Percentiles rank a stretch among this genome's conserved stretches.
Conservation (phyloP, 352 stramenopile genomes). For the Phytopythium litorale region DNA sequence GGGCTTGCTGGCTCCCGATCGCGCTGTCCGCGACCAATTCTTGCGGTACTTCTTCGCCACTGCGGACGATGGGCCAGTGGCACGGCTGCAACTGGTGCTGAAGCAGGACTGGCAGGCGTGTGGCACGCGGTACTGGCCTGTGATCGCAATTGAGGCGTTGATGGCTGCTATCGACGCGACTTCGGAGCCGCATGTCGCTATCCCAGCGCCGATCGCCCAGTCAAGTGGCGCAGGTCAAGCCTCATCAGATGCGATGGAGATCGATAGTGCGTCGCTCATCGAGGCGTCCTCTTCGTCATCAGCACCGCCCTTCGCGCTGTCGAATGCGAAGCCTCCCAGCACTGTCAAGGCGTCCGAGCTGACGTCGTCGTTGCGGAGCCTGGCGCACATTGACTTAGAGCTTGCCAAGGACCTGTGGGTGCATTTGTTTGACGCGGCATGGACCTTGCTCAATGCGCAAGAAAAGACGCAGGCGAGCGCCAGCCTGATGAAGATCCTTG, state of each 20-base stretch:
- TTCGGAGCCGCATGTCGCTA: constrained; percentile 12
- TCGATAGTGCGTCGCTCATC: neutral
- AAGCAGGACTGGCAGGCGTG: constrained; percentile 87
- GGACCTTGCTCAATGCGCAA: constrained; percentile 35
- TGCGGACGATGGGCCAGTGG: constrained; percentile 34
- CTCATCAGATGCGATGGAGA: neutral
- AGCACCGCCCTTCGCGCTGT: neutral
- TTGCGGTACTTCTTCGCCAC: constrained; percentile 61
- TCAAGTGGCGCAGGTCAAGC: neutral
- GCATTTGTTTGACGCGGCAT: constrained; percentile 62
- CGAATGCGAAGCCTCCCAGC: neutral
- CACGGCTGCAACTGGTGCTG: constrained; percentile 61
- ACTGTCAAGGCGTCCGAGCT: constrained; percentile 34
- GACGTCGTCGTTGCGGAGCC: constrained; percentile 49
- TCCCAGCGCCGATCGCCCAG: neutral
- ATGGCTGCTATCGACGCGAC: constrained; percentile 39
- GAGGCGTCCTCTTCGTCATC: neutral
- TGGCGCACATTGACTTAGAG: constrained; percentile 81
- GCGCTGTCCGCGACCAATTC: constrained; percentile 60
- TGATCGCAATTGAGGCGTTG: constrained; percentile 74
- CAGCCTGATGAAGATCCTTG: constrained; percentile 73
- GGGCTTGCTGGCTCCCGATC: constrained; percentile 71
- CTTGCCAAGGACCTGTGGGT: constrained; percentile 84
- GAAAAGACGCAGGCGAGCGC: constrained; percentile 56
- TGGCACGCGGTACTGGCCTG: constrained; percentile 80